A percentile compares a stretch with the other conserved stretches of the same genome.
Conservation (phyloP, 2,329 filamentous ascomycete genomes). For the Fusarium tuaranense region DNA sequence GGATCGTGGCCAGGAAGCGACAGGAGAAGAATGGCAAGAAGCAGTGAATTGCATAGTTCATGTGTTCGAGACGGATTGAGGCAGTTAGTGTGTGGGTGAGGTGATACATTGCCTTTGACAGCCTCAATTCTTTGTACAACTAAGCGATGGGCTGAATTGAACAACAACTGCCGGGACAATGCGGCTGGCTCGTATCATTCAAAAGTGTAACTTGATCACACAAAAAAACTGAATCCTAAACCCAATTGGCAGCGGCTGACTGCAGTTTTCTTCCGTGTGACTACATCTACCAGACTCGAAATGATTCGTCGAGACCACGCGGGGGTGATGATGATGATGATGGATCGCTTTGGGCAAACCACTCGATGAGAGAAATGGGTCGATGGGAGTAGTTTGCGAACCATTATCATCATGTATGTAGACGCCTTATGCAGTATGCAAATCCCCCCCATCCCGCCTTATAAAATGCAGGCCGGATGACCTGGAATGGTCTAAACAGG, state of each 20-base stretch:
- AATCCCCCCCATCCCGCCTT: neutral
- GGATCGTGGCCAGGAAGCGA: constrained; percentile 57
- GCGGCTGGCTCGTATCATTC: neutral
- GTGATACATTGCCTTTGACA: neutral
- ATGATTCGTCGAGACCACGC: neutral
- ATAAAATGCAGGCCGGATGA: constrained; percentile 18
- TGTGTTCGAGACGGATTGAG: neutral
- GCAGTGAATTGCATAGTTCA: constrained; percentile 16
- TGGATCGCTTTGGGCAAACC: constrained; percentile 13
- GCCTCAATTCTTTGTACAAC: neutral
- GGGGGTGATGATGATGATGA: constrained; percentile 22
- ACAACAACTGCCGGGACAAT: neutral
- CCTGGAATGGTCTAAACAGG: constrained; percentile 19
- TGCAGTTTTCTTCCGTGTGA: neutral
- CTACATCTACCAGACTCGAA: neutral
- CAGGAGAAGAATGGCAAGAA: constrained; percentile 52
- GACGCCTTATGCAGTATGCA: constrained; percentile 20
- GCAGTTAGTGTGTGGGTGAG: neutral
- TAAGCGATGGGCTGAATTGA: neutral
- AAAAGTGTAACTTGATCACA: neutral
- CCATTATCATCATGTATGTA: constrained; percentile 19
- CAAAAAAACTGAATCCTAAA: neutral
- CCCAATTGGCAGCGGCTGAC: neutral
- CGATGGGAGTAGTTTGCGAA: constrained; percentile 29
- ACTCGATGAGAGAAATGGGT: constrained; percentile 10